A percentile compares a stretch with the other conserved stretches of the same genome.
Conservation (phyloP, 768 basidiomycete genomes). For the Suillus subalutaceus region DNA sequence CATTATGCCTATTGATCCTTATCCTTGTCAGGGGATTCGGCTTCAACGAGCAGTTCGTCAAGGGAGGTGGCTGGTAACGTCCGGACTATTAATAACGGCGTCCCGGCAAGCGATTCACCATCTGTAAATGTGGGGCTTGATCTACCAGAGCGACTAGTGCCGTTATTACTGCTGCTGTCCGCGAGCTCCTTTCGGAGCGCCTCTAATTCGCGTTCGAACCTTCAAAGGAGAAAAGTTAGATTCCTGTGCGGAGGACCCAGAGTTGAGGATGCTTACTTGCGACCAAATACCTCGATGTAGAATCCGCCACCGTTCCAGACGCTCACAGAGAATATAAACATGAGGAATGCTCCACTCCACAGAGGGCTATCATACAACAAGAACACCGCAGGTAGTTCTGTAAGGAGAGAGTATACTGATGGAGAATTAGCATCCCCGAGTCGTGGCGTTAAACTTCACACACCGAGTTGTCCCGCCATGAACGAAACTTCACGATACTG, state of each 20-base stretch:
- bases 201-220: conserved; percentile 93
- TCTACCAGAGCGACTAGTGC: conserved; percentile 51
- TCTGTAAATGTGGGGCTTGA: conserved; percentile 57
- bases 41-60: conserved; percentile 20
- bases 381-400: conserved; percentile 84
- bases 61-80: conserved; percentile 23
- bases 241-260: not conserved
- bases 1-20: conserved; percentile 30
- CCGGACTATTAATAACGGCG: conserved; percentile 32
- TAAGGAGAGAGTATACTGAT: conserved; percentile 81
- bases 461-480: conserved; percentile 84
- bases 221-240: conserved; percentile 32
- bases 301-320: conserved; percentile 97
- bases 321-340: conserved; percentile 81
- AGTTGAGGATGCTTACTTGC: conserved; percentile 67
- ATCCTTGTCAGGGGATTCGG: conserved; percentile 22
- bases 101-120: conserved; percentile 40
- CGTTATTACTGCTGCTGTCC: conserved; percentile 43
- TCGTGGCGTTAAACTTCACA: conserved; percentile 26
- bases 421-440: conserved; percentile 12
- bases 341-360: conserved; percentile 78
- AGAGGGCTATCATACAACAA: conserved; percentile 78
- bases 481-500: conserved; percentile 71
- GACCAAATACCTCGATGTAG: conserved; percentile 96
- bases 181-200: conserved; percentile 89